These are phyloP conservation scores for Venturia carpophila DNA, from an alignment of 2,329 filamentous ascomycete genomes.

Conservation along the genomic window DNA sequence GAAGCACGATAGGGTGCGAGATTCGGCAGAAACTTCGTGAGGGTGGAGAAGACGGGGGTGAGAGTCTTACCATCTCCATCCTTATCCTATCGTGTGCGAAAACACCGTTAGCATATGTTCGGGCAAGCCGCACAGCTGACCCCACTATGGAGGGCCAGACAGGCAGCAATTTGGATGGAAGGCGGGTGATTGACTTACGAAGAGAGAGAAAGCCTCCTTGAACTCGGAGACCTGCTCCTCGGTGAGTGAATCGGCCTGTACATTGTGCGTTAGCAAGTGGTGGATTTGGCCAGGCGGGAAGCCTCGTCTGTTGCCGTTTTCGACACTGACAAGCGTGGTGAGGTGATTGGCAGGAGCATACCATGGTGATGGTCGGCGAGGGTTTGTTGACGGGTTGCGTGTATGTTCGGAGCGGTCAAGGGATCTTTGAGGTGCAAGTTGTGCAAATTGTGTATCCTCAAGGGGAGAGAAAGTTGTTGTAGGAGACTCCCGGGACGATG, in stretches of 20 bases:
- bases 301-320: not conserved
- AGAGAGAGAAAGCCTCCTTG: conserved; percentile 99
- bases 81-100: conserved; percentile 41
- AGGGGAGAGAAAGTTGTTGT: not conserved
- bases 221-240: conserved; percentile 99
- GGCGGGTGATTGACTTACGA: conserved; percentile 59
- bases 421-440: not conserved
- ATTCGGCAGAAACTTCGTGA: not conserved
- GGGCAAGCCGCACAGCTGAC: not conserved
- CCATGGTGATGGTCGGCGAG: conserved; percentile 13
- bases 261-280: conserved; percentile 24
- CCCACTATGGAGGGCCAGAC: conserved; percentile 18
- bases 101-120: conserved; percentile 12
- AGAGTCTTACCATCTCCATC: conserved; percentile 47
- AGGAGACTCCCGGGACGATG: not conserved
- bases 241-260: conserved; percentile 90
- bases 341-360: not conserved
- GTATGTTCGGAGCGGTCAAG: not conserved
- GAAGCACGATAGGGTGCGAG: not conserved
- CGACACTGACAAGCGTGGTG: not conserved
- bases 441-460: not conserved
- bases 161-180: conserved; percentile 22
- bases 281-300: not conserved
- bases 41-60: not conserved
- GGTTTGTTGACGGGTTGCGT: not conserved